These are phyloP conservation scores for Claviceps purpurea DNA, from an alignment of 2,329 filamentous ascomycete species.

Conservation along the genomic window DNA sequence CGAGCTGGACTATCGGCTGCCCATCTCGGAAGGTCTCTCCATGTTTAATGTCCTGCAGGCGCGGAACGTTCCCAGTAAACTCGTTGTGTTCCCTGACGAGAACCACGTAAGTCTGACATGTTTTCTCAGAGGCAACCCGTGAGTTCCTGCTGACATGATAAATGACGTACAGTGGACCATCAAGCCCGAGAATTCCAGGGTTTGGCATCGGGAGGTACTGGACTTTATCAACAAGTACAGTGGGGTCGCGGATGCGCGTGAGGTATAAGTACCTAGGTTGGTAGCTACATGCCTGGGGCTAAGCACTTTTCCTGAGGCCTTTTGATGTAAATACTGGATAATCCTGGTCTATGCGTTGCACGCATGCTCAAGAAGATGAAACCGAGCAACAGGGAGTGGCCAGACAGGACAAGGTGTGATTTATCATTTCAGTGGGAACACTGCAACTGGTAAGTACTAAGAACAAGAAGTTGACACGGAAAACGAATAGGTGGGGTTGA, in stretches of 20 bases:
- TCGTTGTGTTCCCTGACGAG: constrained; percentile 70
- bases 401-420: too few relatives aligned
- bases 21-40: constrained; percentile 70
- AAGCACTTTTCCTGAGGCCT: too few relatives aligned
- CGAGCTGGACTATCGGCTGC: constrained; percentile 77
- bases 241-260: constrained; percentile 22
- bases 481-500: too few relatives aligned
- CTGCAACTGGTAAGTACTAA: too few relatives aligned
- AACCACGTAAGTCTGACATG: constrained; percentile 31
- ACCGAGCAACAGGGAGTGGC: too few relatives aligned
- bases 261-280: background rate
- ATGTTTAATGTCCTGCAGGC: constrained; percentile 80
- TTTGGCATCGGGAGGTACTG: constrained; percentile 82
- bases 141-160: background rate
- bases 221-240: constrained; percentile 59
- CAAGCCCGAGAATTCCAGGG: constrained; percentile 78
- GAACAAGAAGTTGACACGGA: too few relatives aligned
- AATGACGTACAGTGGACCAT: constrained; percentile 53
- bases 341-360: too few relatives aligned
- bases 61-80: constrained; percentile 58
- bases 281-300: background rate
- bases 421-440: too few relatives aligned
- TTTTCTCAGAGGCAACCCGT: background rate
- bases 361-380: too few relatives aligned
- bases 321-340: background rate